Evolutionary conservation across 805 yeast species (phyloP), one percentile per base, ranked within the genome.

Genomic region (Saccharomycopsis sp.): DNA sequence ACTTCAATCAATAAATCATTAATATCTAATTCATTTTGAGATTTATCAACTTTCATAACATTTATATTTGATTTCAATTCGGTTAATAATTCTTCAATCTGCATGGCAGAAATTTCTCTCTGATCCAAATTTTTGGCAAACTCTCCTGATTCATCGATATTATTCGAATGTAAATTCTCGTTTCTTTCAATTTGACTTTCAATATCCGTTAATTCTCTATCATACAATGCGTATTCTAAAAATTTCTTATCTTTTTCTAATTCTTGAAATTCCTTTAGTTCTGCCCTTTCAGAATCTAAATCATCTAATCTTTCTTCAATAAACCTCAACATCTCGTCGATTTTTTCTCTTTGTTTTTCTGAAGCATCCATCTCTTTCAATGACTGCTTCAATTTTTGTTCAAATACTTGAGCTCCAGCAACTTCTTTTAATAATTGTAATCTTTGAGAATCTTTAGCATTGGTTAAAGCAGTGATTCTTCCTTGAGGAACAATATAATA

Each of bases 401-500:
- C 97, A 61, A 89, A 92, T 2, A 88, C 82, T 44, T 77, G 79
- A 1, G 97, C 95, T 15, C 98, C 98, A 23, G 96, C 92, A 26
- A 89, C 95, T 53, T 87, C 95, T 50, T 89, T 87, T 50, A 92
- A 63, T 30, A 88, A 62, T 27, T 72, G 69, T 38, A 89, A 65
- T 46, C 96, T 72, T 54, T 88, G 96, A 2, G 72, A 54, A 54
- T 87, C 96, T 51, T 83, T 83, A 0, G 96, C 89, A 54, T 86
- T 86, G 0, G 97, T 89, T 44, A 92, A 66, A 0, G 83, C 70
- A 1, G 95, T 81, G 51, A 92, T 85, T 51, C 84, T 70, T 17
- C 98, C 98, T 60, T 92, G 98, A 1, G 98, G 97, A 4, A 92
- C 97, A 50, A 92, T 89, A 57, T 89, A 89, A 59, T 88, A 89